Evolutionary conservation across 2,329 filamentous ascomycete genomes (phyloP), one percentile per base, ranked within the genome.

Genomic region (Penicillium vulpinum): DNA sequence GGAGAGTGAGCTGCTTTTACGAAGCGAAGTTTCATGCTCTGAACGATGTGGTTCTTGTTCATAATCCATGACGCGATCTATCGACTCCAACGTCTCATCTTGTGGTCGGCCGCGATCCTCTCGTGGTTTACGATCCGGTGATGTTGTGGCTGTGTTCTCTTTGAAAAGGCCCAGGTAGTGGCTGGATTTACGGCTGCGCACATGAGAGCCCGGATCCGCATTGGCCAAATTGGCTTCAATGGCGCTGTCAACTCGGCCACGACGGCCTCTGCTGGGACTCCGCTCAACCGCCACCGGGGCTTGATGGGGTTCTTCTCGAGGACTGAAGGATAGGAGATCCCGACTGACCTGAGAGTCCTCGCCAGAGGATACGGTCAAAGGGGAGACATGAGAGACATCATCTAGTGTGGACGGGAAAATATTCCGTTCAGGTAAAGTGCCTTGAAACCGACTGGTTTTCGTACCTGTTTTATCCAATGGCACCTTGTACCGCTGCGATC

Each of bases 141-240:
- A 79, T 6, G 76, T 79, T 7, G 76, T 77, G 29, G 29, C 9
- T 52, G 84, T 83, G 57, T 85, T 85, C 60, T 86, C 84, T 65
- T 85, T 85, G 74, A 88, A 88, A 6, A 88, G 73, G 13, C 85
- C 84, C 51, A 88, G 74, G 64, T 85, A 86, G 66, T 88, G 85
- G 66, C 84, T 87, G 40, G 85, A 84, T 71, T 88, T 88, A 55
- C 85, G 80, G 69, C 84, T 87, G 58, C 85, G 80, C 44, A 83
- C 81, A 63, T 84, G 79, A 26, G 79, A 75, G 28, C 76, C 72
- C 31, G 76, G 78, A 64, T 87, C 85, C 5, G 79, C 75, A 62
- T 84, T 84, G 39, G 84, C 78, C 56, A 88, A 68, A 29, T 84
- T 86, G 18, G 85, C 85, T 70, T 87, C 83, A 58, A 88, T 87